Percentiles rank a stretch among this genome's conserved stretches.
phyloP scores from a whole-genome alignment of 2,329 filamentous ascomycete species.

The Pestalotiopsis fici region DNA sequence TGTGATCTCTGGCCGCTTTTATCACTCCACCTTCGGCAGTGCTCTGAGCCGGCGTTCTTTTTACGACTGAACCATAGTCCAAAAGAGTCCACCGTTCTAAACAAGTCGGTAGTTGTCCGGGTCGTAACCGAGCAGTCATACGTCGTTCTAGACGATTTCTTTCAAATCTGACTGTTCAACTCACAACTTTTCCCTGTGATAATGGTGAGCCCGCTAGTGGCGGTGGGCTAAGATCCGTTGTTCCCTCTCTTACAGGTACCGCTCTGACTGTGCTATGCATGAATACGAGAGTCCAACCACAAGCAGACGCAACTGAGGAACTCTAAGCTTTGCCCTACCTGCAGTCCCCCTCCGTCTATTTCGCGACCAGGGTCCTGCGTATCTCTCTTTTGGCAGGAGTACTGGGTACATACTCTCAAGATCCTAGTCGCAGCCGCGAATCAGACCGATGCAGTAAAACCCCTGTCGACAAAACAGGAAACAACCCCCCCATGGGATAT shows the following conservation, averaged over 20 bases:
- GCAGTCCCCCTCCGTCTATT: not conserved
- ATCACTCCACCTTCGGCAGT: not conserved
- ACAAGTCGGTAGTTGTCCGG: not conserved
- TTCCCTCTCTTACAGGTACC: not conserved
- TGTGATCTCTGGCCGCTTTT: not conserved
- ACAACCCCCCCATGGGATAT: not conserved
- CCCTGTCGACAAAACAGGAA: not conserved
- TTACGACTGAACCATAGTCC: not conserved
- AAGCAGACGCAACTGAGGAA: not conserved
- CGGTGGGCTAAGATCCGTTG: not conserved
- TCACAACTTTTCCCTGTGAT: too few species aligned
- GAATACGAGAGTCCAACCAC: constrained; percentile 4
- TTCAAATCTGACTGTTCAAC: not conserved
- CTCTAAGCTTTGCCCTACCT: not conserved
- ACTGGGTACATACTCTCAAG: not conserved
- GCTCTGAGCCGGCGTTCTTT: not conserved
- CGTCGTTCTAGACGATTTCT: not conserved
- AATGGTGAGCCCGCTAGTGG: not conserved
- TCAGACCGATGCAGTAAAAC: not conserved
- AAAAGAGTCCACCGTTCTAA: not conserved
- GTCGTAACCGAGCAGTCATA: not conserved
- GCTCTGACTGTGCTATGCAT: constrained; percentile 1
- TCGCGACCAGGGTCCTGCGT: not conserved
- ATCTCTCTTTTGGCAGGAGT: not conserved
- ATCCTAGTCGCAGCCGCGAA: not conserved